Evolutionary conservation across 139 green algal genomes (phyloP), one percentile per base, ranked within the genome.

Genomic region (Tetradesmus obliquus): DNA sequence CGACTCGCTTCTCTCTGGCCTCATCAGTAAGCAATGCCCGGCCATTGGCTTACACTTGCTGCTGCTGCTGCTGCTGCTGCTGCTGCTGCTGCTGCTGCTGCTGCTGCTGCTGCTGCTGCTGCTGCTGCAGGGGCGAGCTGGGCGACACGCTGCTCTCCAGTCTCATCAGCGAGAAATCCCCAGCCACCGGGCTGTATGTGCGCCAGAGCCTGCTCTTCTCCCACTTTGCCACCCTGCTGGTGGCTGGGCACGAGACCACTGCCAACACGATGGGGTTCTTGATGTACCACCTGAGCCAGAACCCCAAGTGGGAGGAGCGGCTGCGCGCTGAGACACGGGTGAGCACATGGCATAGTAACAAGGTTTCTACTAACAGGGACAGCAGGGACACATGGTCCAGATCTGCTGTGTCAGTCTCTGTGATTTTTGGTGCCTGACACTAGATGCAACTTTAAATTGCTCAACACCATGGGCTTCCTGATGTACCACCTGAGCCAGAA

Each of bases 181-280:
- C 86, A 12, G 83, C 66, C 62, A 90, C 17, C 5, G 86, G 86
- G 2, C 66, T 66, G 15, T 90, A 83, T 55, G 86, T 90, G 66
- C 66, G 86, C 45, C 86, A 83, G 86, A 55, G 45, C 17, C 24
- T 82, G 66, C 17, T 90, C 51, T 90, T 83, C 13, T 57, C 53
- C 5, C 86, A 90, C 60, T 69, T 90, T 82, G 69, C 76, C 13
- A 90, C 79, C 32, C 86, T 90, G 32, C 45, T 90, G 62, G 86
- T 90, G 17, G 86, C 86, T 6, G 82, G 82, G 3, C 97, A 99
- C 91, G 97, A 99, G 90, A 99, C 97, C 7, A 96, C 89, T 72
- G 95, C 97, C 7, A 95, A 96, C 66, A 98, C 98, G 95, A 94
- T 99, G 80, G 96, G 94, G 54, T 98, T 95, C 94, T 94, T 95